Conservation (phyloP, 352 stramenopile genomes). For the Globisporangium nagaii region DNA sequence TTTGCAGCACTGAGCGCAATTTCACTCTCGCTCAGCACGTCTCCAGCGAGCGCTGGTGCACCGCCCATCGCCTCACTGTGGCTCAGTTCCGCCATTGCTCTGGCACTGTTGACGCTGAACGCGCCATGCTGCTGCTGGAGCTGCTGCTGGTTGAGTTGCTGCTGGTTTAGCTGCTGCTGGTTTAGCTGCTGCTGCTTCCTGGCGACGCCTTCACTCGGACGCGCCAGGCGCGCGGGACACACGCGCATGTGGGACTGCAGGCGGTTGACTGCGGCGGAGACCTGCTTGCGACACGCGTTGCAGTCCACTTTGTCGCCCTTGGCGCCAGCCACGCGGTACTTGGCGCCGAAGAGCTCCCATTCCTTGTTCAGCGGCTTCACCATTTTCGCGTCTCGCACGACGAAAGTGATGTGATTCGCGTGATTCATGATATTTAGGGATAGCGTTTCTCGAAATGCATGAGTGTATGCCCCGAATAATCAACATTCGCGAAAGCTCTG, state of each 20-base stretch:
- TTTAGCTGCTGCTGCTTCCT: not conserved
- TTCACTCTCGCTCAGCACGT: not conserved
- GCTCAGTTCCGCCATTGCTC: not conserved
- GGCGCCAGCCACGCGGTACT: constrained; percentile 45
- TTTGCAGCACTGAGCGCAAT: not conserved
- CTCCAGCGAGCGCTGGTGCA: not conserved
- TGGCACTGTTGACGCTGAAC: not conserved
- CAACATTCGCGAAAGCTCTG: too few species aligned
- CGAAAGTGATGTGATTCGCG: too few species aligned
- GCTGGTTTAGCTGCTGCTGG: not conserved
- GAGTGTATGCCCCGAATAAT: too few species aligned
- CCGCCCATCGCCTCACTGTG: not conserved
- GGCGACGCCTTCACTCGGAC: not conserved
- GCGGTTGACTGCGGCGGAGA: constrained; percentile 53
- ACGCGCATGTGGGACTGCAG: constrained; percentile 60
- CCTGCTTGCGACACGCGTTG: constrained; percentile 54
- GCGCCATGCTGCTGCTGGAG: not conserved
- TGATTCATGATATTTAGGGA: too few species aligned
- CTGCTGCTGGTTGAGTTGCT: not conserved
- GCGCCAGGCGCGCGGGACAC: constrained; percentile 30
- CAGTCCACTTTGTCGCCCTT: constrained; percentile 65
- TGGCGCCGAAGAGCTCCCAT: constrained; percentile 60
- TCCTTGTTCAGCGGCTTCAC: constrained; percentile 58
- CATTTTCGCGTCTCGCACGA: too few species aligned
- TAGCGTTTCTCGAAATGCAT: too few species aligned